These are phyloP conservation scores for Pseudomonodictys pantanalensis DNA, from an alignment of 495 filamentous ascomycete genomes.

Conservation along the genomic window DNA sequence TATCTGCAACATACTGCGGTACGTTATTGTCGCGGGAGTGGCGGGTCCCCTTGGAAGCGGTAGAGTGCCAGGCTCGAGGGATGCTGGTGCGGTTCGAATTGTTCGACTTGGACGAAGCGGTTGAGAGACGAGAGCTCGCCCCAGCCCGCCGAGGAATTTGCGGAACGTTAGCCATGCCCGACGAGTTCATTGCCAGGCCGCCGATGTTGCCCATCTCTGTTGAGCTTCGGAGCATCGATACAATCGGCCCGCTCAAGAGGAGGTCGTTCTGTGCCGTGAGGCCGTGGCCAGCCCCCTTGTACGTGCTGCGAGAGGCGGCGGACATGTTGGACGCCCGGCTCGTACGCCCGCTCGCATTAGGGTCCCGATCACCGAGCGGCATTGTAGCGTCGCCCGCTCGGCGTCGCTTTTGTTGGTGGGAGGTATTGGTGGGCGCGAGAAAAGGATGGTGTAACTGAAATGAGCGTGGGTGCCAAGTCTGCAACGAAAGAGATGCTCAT, in stretches of 20 bases:
- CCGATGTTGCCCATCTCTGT: constrained; percentile 69
- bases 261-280: constrained; percentile 14
- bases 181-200: constrained; percentile 54
- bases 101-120: constrained; percentile 26
- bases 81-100: constrained; percentile 16
- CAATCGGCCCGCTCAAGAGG: constrained; percentile 34
- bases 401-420: not conserved
- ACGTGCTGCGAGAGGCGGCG: constrained; percentile 24
- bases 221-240: constrained; percentile 66
- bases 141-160: constrained; percentile 31
- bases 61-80: constrained; percentile 27
- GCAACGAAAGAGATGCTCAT: not conserved
- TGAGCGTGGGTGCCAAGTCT: not conserved
- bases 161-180: constrained; percentile 42
- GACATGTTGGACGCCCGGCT: constrained; percentile 43
- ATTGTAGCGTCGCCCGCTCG: constrained; percentile 44
- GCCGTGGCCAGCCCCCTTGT: not conserved
- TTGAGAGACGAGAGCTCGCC: constrained; percentile 31
- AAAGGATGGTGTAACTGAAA: not conserved
- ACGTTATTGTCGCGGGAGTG: constrained; percentile 23
- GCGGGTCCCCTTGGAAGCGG: constrained; percentile 17
- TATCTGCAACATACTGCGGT: constrained; percentile 28
- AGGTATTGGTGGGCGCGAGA: not conserved
- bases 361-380: constrained; percentile 42
- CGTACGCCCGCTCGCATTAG: constrained; percentile 41